A percentile compares a stretch with the other conserved stretches of the same genome.
Evolutionary conservation across 345 rosid species (phyloP).

Genomic region (Corchorus olitorius): DNA sequence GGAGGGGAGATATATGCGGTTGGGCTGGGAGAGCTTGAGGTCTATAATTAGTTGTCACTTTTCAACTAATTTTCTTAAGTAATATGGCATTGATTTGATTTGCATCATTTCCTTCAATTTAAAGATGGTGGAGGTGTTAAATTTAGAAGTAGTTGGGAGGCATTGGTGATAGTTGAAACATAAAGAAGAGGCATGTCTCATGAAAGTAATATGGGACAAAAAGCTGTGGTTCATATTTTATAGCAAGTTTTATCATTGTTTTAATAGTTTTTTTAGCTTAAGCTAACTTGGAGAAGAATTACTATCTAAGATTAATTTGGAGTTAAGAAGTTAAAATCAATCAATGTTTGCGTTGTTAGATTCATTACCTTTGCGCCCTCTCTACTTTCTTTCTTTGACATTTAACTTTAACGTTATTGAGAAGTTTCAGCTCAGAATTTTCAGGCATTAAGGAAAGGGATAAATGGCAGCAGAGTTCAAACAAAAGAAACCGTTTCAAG

Average conservation of each 20-base stretch:
- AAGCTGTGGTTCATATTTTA: not conserved
- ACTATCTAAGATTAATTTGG: not conserved
- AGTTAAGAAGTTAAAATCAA: constrained; percentile 13
- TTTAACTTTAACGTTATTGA: not conserved
- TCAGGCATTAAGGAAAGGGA: not conserved
- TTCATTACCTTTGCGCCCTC: constrained; percentile 3
- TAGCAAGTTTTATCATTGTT: not conserved
- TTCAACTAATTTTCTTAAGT: not conserved
- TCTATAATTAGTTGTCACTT: constrained; percentile 1
- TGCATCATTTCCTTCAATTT: not conserved
- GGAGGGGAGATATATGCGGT: no score
- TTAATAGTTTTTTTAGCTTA: no score
- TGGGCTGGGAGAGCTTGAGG: no score
- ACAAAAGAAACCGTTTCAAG: not conserved
- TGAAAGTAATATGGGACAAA: constrained; percentile 4
- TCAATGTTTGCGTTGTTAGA: constrained; percentile 6
- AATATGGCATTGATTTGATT: not conserved
- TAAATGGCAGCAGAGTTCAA: not conserved
- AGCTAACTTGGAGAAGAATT: no score
- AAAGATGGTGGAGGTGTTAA: not conserved
- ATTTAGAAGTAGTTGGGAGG: not conserved
- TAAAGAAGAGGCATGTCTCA: not conserved
- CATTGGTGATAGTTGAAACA: not conserved
- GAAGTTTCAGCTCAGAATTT: not conserved
- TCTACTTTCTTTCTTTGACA: not conserved